Base-by-base conservation (phyloP, 495 filamentous ascomycete genomes). In the Penicillium desertorum region DNA sequence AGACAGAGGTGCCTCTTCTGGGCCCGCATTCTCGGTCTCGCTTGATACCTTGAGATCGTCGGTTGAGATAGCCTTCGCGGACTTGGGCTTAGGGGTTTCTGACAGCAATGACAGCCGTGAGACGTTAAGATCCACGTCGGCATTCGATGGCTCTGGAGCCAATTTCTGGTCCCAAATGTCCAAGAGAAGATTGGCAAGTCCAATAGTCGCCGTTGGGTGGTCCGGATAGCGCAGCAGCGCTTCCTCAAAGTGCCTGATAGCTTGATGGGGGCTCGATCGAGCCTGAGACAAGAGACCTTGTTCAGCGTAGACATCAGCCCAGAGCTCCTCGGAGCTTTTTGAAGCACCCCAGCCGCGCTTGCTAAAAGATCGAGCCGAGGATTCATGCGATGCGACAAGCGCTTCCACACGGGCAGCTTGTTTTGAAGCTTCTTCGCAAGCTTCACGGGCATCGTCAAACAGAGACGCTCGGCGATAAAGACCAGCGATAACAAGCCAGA, bases 401-500 rank as follows among this genome's bases (percentile, higher is more conserved):
- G 65, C 64, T 63, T 83, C 78, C 30, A 82, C 64, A 17, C 64
- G 70, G 36, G 74, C 74, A 5, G 87, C 82, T 20, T 93, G 79
- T 60, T 84, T 88, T 36, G 75, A 71, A n/a, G 93, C 94, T 73
- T 98, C 94, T 30, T 84, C 79, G 42, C 90, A 84, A 2, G 94
- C 90, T 47, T 85, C 88, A 41, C 80, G 79, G 1, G 89, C 87
- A 67, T 98, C 92, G 2, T 88, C 84, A 41, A 83, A 82, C 69
- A 92, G 83, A 2, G 79, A 84, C 11, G 92, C 90, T 45, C 90
- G 83, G 23, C 92, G 84, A 64, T 98, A 98, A 51, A 97, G 83
- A 0, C 86, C 86, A 3, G 90, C 86, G 46, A 96, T 92, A 57
- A 91, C 86, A 12, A 96, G 80, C 94, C 94, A 98, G 22, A 96